Base-by-base conservation (phyloP, 139 green algal species). In the Pleodorina starrii region DNA sequence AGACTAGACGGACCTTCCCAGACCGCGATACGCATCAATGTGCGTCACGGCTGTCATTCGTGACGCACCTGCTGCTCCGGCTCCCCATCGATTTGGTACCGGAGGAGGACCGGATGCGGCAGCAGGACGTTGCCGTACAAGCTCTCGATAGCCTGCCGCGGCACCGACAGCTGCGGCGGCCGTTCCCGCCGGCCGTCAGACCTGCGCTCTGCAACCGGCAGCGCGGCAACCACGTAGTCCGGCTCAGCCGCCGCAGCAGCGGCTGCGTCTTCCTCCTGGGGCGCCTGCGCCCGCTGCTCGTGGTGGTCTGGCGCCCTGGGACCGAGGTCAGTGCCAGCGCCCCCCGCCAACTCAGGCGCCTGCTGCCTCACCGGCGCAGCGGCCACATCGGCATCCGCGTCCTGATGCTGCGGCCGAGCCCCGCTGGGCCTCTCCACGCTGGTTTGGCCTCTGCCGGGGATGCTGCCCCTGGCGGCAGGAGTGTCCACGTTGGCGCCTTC, bases 91-190 rank as follows among this genome's bases (percentile, higher is more conserved):
- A 86, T 44, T 21, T 76, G 80, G 60, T 42, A 76, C 12, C 59
- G 40, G n/a, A 86, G 32, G 17, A 86, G 40, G 5, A 86, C 59
- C 1, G 80, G 80, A 19, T 59, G 42, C 27, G 80, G 80, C 59
- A 86, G 60, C 57, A 42, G 5, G 17, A 86, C 57, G 9, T 12
- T 9, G 59, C 80, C 80, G 59, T 86, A 76, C 57, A 86, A 17
- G 40, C 59, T 60, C 42, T 86, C 80, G 14, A 86, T 54, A 12
- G 59, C 59, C 40, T 75, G 59, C 5, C 80, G 80, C 27, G 80
- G 57, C n/a, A 86, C 59, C 10, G 35, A 1, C 57, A 86, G 59
- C 80, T n/a, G 36, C 2, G 6, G 3, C 35, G 27, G 0, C 32
- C 48, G 29, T 0, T 84, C 50, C 35, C 29, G 27, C 74, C 46